These are phyloP conservation scores for Esteya vermicola DNA, from an alignment of 2,329 filamentous ascomycete species.

Conservation along the genomic window DNA sequence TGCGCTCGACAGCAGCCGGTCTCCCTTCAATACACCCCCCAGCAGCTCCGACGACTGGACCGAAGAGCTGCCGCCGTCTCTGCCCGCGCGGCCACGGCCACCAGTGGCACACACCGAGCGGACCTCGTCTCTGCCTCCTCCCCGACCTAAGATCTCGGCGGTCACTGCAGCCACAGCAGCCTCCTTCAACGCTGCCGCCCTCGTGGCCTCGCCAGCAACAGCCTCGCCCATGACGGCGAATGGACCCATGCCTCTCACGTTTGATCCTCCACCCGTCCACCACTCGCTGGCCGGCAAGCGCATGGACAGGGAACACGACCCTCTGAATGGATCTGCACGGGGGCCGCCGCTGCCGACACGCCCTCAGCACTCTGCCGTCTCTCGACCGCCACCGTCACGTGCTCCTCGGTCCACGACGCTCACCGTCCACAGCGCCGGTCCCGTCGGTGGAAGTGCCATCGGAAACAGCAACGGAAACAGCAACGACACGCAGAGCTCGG, in stretches of 20 bases:
- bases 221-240: slow-evolving; percentile 15
- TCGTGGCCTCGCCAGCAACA: background rate
- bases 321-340: slow-evolving; percentile 8
- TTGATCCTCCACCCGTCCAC: slow-evolving; percentile 40
- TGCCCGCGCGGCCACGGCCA: slow-evolving; percentile 37
- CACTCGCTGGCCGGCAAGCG: slow-evolving; percentile 29
- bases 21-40: slow-evolving; percentile 79
- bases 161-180: no score
- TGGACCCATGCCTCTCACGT: slow-evolving; percentile 16
- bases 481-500: background rate
- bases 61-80: slow-evolving; percentile 33
- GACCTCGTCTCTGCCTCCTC: slow-evolving; percentile 1
- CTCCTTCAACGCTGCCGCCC: no score
- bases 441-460: slow-evolving; percentile 21
- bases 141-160: background rate
- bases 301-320: slow-evolving; percentile 29
- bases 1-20: slow-evolving; percentile 30
- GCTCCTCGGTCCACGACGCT: slow-evolving; percentile 15
- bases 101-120: slow-evolving; percentile 13
- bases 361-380: slow-evolving; percentile 21
- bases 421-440: slow-evolving; percentile 20
- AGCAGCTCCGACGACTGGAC: slow-evolving; percentile 50
- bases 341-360: slow-evolving; percentile 34
- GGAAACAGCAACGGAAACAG: background rate
- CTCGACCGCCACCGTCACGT: slow-evolving; percentile 13